These are phyloP conservation scores for Apiospora marii DNA, from an alignment of 2,329 filamentous ascomycete species.

Conservation along the genomic window DNA sequence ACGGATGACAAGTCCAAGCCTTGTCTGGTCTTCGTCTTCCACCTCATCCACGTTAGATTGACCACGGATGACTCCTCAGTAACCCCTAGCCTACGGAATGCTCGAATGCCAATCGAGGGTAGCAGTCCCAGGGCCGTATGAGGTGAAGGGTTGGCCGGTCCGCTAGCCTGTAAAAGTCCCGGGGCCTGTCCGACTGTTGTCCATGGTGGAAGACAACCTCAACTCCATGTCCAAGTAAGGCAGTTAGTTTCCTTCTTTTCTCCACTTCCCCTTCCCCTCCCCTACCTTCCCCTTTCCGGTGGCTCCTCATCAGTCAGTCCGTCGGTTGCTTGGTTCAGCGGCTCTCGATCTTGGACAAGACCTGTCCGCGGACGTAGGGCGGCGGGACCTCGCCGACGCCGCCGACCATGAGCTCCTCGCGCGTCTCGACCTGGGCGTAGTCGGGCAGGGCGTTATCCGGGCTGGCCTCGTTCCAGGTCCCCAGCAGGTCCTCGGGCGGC, in stretches of 20 bases:
- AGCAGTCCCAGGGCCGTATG: neutral
- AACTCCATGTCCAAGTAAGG: neutral
- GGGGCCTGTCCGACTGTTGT: neutral
- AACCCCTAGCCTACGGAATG: neutral
- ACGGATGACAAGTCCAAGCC: neutral
- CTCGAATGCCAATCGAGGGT: neutral
- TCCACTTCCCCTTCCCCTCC: too few species aligned
- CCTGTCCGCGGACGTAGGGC: conserved; percentile 32
- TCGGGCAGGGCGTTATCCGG: conserved; percentile 42
- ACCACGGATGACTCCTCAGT: too few species aligned
- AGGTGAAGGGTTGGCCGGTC: neutral
- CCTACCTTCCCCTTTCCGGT: neutral
- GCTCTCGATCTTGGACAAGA: conserved; percentile 20
- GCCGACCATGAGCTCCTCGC: conserved; percentile 43
- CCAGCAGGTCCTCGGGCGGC: conserved; percentile 40
- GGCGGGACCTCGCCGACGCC: conserved; percentile 42
- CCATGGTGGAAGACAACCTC: neutral
- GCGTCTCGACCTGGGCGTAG: conserved; percentile 38
- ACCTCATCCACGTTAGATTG: neutral
- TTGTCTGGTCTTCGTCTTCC: neutral
- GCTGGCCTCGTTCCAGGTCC: conserved; percentile 41
- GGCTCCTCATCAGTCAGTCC: neutral
- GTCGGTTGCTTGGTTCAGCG: neutral
- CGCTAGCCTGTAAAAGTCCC: neutral
- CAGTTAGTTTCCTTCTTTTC: neutral